Evolutionary conservation across 2,329 filamentous ascomycete genomes (phyloP).

Genomic region (Fusarium citri): DNA sequence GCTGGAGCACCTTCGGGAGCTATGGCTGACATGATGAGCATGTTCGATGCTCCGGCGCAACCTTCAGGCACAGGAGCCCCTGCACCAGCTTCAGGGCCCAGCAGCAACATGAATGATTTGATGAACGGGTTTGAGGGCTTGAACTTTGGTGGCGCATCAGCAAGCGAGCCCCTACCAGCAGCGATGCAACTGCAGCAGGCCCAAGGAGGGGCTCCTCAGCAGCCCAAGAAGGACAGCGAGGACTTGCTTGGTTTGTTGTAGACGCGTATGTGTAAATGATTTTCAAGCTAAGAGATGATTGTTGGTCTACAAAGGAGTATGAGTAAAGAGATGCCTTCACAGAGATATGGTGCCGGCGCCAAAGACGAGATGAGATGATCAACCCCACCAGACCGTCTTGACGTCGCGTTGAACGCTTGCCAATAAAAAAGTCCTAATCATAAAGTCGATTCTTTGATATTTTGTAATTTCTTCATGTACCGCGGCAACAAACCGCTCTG

Average conservation of each 20-base stretch:
- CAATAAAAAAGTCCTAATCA: constrained; percentile 42
- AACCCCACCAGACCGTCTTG: constrained; percentile 28
- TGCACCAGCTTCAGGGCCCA: constrained; percentile 48
- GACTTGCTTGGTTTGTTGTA: constrained; percentile 66
- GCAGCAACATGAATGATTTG: constrained; percentile 82
- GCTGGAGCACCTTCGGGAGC: constrained; percentile 57
- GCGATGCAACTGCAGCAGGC: constrained; percentile 65
- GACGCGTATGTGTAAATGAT: constrained; percentile 26
- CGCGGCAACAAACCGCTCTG: constrained; percentile 13
- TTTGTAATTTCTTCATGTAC: constrained; percentile 32
- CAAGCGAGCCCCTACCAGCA: constrained; percentile 72
- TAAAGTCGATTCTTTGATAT: constrained; percentile 20
- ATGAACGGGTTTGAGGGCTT: constrained; percentile 89
- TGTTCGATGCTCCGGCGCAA: constrained; percentile 75
- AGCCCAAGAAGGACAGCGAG: constrained; percentile 68
- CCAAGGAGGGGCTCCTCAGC: constrained; percentile 51
- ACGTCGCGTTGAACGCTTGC: constrained; percentile 36
- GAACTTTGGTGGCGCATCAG: constrained; percentile 71
- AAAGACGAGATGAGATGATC: constrained; percentile 39
- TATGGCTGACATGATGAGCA: constrained; percentile 74
- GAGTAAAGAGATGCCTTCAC: constrained; percentile 33
- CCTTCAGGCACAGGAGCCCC: constrained; percentile 59
- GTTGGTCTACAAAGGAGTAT: constrained; percentile 33
- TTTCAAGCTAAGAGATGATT: constrained; percentile 20
- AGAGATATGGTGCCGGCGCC: constrained; percentile 37